A percentile compares a stretch with the other conserved stretches of the same genome.
phyloP scores from a whole-genome alignment of 106 monocot species.

The Acanthochlamys bracteata region DNA sequence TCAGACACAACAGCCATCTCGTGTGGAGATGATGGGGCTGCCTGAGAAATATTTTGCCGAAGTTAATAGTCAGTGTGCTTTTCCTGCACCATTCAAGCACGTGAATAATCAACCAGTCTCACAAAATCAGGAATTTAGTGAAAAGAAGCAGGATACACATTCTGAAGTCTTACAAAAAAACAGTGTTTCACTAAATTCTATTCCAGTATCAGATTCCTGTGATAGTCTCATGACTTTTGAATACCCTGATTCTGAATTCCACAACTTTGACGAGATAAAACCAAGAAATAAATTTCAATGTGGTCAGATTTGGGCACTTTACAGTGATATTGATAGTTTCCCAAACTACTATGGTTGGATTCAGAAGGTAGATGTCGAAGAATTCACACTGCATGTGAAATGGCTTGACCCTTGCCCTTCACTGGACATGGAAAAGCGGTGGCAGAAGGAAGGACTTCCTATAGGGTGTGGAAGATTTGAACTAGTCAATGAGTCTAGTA shows the following conservation, averaged over 20 bases:
- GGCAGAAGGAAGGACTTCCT: constrained; percentile 11
- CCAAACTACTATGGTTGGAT: constrained; percentile 50
- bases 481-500: background rate
- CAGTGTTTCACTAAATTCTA: background rate
- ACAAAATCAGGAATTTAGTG: background rate
- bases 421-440: constrained; percentile 19
- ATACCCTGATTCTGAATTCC: constrained; percentile 36
- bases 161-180: background rate
- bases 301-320: constrained; percentile 57
- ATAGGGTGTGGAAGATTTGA: constrained; percentile 2
- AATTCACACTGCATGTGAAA: constrained; percentile 13
- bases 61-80: background rate
- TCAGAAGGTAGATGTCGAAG: constrained; percentile 20
- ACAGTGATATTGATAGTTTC: constrained; percentile 38
- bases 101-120: background rate
- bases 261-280: constrained; percentile 27
- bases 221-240: constrained; percentile 1
- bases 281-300: constrained; percentile 18
- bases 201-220: constrained; percentile 1
- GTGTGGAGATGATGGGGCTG: background rate
- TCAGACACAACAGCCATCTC: background rate
- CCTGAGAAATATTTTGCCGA: background rate
- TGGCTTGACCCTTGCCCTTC: constrained; percentile 31
- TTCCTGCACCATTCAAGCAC: background rate
- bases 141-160: background rate